Evolutionary conservation across 192 early-diverging fungal genomes (phyloP).

Genomic region (Diversispora epigaea): DNA sequence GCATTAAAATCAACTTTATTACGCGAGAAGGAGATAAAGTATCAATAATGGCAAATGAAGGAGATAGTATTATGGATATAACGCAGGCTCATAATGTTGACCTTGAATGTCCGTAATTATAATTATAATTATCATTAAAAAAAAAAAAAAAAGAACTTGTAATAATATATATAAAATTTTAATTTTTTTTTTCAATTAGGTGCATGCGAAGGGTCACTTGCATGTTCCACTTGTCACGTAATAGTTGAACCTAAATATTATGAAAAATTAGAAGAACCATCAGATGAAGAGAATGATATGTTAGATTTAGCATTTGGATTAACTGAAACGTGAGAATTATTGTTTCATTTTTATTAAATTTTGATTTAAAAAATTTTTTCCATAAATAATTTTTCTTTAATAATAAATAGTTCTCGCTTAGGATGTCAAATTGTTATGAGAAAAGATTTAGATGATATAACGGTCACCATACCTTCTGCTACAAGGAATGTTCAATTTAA

Average conservation of each 20-base stretch:
- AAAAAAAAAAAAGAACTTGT: too few relatives aligned
- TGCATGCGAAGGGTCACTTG: conserved; percentile 94
- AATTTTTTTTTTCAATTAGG: conserved; percentile 44
- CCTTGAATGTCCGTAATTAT: conserved; percentile 71
- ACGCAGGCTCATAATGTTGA: conserved; percentile 90
- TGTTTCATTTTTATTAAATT: not conserved
- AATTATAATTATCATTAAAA: not conserved
- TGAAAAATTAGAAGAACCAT: conserved; percentile 85
- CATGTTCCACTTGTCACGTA: conserved; percentile 94
- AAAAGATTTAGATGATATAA: conserved; percentile 85
- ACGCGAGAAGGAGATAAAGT: conserved; percentile 79
- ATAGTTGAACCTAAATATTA: conserved; percentile 80
- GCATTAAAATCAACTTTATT: conserved; percentile 75
- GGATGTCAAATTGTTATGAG: conserved; percentile 90
- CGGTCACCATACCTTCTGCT: conserved; percentile 83
- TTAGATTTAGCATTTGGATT: conserved; percentile 94
- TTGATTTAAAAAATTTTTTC: not conserved
- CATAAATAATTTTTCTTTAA: not conserved
- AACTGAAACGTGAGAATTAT: conserved; percentile 83
- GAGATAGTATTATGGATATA: conserved; percentile 87
- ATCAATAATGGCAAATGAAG: conserved; percentile 75
- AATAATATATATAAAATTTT: too few relatives aligned
- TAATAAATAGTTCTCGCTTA: conserved; percentile 70
- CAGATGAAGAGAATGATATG: conserved; percentile 99
- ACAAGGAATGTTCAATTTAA: conserved; percentile 65